Conservation (phyloP, 2,329 filamentous ascomycete species). For the Pyrenochaeta sp. region DNA sequence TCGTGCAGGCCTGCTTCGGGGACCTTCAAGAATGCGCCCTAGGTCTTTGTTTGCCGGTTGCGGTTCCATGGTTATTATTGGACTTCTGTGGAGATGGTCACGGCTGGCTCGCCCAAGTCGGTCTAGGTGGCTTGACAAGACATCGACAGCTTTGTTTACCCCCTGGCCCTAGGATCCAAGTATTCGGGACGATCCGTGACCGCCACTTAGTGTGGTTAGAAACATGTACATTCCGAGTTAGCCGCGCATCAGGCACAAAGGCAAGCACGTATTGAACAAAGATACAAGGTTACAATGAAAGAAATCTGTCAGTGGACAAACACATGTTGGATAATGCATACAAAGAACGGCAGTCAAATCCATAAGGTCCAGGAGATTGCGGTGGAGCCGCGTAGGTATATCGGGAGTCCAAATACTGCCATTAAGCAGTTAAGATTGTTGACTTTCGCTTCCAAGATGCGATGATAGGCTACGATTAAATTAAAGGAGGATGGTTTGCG, state of each 20-base stretch:
- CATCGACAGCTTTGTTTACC: conserved; percentile 14
- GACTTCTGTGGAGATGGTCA: conserved; percentile 19
- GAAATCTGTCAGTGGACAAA: not conserved
- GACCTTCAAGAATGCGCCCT: conserved; percentile 5
- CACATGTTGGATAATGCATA: not conserved
- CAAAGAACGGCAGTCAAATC: not conserved
- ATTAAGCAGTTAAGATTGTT: conserved; percentile 5
- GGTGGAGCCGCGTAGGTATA: conserved; percentile 1
- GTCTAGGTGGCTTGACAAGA: conserved; percentile 21
- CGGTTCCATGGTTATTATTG: conserved; percentile 20
- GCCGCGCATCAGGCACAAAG: conserved; percentile 1
- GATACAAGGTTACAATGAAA: not conserved
- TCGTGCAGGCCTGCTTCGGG: conserved; percentile 11
- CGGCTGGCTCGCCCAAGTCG: conserved; percentile 18
- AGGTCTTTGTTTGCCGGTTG: conserved; percentile 13
- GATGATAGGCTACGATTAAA: conserved; percentile 24
- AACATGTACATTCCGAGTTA: conserved; percentile 2
- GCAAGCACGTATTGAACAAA: not conserved
- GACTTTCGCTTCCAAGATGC: conserved; percentile 3
- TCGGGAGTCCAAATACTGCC: not conserved
- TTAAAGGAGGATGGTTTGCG: conserved; percentile 17
- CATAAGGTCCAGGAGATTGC: conserved; percentile 3
- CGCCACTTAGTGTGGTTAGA: conserved; percentile 5
- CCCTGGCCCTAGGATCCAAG: conserved; percentile 18
- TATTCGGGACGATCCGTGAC: conserved; percentile 35